Conservation (phyloP, 768 basidiomycete genomes). For the Lyophyllum atratum region DNA sequence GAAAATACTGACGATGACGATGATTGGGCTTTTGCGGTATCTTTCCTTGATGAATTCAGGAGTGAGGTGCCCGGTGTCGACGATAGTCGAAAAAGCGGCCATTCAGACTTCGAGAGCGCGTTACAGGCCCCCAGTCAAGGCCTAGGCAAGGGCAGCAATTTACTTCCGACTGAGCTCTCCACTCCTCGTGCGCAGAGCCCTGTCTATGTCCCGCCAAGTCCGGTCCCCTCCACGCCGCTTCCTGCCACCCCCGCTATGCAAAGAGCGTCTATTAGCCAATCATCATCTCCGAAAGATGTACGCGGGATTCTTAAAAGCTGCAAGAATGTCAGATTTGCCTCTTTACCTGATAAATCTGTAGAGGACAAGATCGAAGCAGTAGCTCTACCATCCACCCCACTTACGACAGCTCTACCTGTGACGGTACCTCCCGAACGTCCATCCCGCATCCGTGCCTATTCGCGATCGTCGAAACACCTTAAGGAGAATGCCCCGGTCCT, state of each 20-base stretch:
- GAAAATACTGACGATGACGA: slow-evolving; percentile 19
- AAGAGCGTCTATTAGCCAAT: slow-evolving; percentile 16
- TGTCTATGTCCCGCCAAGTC: slow-evolving; percentile 6
- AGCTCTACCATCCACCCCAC: slow-evolving; percentile 1
- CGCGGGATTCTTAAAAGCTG: slow-evolving; percentile 39
- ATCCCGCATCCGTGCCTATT: slow-evolving; percentile 6
- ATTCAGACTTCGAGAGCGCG: neutral
- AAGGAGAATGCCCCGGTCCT: neutral
- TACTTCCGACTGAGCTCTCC: neutral
- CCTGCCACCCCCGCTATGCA: slow-evolving; percentile 20
- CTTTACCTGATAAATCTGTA: slow-evolving; percentile 24
- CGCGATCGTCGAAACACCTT: slow-evolving; percentile 10
- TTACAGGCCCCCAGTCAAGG: neutral
- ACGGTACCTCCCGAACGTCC: slow-evolving; percentile 5
- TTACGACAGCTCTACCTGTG: neutral
- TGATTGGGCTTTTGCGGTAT: slow-evolving; percentile 41
- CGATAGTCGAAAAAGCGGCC: neutral
- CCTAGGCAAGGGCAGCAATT: neutral
- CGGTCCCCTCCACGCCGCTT: slow-evolving; percentile 14
- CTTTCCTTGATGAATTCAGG: slow-evolving; percentile 21
- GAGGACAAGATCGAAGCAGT: neutral
- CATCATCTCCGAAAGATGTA: slow-evolving; percentile 21
- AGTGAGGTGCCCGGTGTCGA: neutral
- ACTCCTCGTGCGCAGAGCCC: slow-evolving; percentile 7
- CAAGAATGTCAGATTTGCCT: slow-evolving; percentile 48